Evolutionary conservation across 2,329 filamentous ascomycete species (phyloP), one percentile per base, ranked within the genome.

Genomic region (Claviceps spartinae): DNA sequence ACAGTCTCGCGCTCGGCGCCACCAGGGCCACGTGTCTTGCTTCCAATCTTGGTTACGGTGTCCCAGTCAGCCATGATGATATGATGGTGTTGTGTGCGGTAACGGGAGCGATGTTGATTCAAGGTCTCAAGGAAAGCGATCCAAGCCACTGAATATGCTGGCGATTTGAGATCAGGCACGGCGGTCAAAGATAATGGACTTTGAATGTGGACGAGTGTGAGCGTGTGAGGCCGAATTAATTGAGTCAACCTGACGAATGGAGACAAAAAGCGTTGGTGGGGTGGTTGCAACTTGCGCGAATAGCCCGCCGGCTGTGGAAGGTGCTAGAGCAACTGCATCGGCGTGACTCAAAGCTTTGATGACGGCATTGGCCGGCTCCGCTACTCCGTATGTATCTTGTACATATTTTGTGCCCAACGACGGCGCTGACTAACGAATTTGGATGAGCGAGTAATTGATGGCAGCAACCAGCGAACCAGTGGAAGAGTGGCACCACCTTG

Each of bases 21-120:
- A 61, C 83, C 85, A 59, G 82, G 78, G 58, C 81, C 79, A 63
- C 82, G 82, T 65, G 79, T 79, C 72, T 86, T 91, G 80, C 82
- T 88, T 65, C 93, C 93, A 66, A 98, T 97, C 79, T 93, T 95
- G 72, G 89, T 95, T 61, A 86, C 82, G 60, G 73, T 70, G 63
- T 95, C 86, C 90, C 91, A 97, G 64, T 95, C 69, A 61, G 72
- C 69, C 79, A 85, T 81, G 50, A 64, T 82, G 82, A 81, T 78
- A 6, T 18, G 60, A 61, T 70, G 61, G 65, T 52, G 54, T 58
- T 60, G 37, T 30, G 14, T 14, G 48, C 50, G 52, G 52, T 45
- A 57, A 55, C 52, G 55, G 57, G 45, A n/a, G 43, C 37, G 14
- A 20, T 40, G 47, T 16, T 34, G 5, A 16, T 24, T 36, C 9